Conservation (phyloP, 331 rosid genomes). For the Quercus phellos region DNA sequence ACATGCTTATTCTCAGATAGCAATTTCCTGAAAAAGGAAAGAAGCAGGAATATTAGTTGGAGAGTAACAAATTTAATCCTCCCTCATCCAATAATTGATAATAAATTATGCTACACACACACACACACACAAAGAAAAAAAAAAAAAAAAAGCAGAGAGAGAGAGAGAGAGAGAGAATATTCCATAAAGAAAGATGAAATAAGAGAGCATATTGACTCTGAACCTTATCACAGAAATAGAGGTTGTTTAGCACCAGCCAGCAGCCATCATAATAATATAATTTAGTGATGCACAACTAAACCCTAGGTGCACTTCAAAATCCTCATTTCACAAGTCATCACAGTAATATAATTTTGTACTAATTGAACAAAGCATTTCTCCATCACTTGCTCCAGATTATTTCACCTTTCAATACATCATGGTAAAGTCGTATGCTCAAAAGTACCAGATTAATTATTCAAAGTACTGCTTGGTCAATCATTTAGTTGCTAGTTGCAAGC, state of each 20-base stretch:
- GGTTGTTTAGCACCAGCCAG: not conserved
- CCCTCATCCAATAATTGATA: not conserved
- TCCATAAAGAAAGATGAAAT: not conserved
- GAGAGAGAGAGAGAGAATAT: not conserved
- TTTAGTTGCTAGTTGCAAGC: not conserved
- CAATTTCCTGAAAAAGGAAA: conserved; percentile 55
- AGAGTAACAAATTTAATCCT: not conserved
- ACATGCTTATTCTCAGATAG: conserved; percentile 85
- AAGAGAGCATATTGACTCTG: not conserved
- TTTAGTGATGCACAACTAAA: not conserved
- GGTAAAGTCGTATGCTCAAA: too few relatives aligned
- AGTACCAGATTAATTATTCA: not conserved
- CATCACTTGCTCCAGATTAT: not conserved
- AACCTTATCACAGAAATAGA: not conserved
- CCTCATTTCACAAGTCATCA: not conserved
- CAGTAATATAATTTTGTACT: not conserved
- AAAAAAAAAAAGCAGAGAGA: not conserved
- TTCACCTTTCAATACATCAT: not conserved
- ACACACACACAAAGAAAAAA: not conserved
- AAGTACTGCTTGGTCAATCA: not conserved
- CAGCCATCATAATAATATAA: not conserved
- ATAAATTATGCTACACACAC: not conserved
- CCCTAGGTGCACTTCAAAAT: not conserved
- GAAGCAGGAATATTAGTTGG: not conserved
- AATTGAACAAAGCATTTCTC: not conserved